Evolutionary conservation across 2,329 filamentous ascomycete genomes (phyloP), one percentile per base, ranked within the genome.

Genomic region (Pezicula neosporulosa): DNA sequence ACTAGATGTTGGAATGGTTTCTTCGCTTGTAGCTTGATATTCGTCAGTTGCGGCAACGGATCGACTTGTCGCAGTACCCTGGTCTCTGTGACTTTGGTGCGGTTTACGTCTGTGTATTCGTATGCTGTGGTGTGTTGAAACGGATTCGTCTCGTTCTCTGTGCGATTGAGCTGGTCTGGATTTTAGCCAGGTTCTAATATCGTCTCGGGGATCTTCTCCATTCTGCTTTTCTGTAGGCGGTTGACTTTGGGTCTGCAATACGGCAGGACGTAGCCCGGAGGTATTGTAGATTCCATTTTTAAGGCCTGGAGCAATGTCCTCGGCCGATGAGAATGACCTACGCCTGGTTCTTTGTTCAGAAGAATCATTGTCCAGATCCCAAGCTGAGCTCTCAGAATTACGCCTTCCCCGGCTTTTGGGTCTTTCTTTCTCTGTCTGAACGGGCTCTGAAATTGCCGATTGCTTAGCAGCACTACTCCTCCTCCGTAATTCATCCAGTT

Each of bases 331-430:
- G 35, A 60, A 53, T 8, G 63, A 66, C 28, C 56, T 63, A 16
- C 57, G 60, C 27, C 63, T 57, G 42, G 49, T 47, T 42, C 35
- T 50, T 19, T 43, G 28, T 18, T 51, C 44, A 28, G 55, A 48
- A 33, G 42, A 42, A 27, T 44, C 28, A 27, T 54, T 56, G n/a
- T 46, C 54, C 38, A 59, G 18, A 41, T 60, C 56, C 63, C 64
- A 66, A 6, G 53, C 50, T 5, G 63, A 58, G 47, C 61, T 67
- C 50, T 68, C 65, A 8, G 65, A 68, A 50, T 67, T 67, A 44
- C 64, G 62, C 52, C 65, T 62, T 18, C 35, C 55, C n/a, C 52
- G 51, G 6, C 36, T 46, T 42, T 37, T 46, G 2, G 49, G 42
- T 10, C 53, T 33, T 16, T 45, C 47, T 15, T 53, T 54, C 13